Evolutionary conservation across 73 alveolate genomes (phyloP), one percentile per base, ranked within the genome.

Genomic region (Breviolum minutum): DNA sequence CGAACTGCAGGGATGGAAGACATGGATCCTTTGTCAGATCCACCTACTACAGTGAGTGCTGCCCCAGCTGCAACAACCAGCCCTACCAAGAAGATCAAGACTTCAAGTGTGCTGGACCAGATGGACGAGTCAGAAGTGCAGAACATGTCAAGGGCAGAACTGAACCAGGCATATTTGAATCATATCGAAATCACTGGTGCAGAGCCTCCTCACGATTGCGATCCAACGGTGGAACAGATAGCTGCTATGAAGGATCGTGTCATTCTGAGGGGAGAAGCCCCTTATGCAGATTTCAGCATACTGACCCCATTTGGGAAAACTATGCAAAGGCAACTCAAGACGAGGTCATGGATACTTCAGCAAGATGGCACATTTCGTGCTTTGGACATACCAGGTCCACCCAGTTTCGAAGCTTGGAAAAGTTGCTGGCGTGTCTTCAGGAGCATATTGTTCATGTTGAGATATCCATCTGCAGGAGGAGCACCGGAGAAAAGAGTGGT

Each of bases 241-340:
- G 76, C 95, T 29, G 95, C 83, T 2, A 29, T 87, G 54, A n/a
- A n/a, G 29, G 24, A 63, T 24, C 63, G 48, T 16, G 83, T 87
- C 24, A 54, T 64, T 30, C 69, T 29, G 30, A 6, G 84, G 11
- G 64, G 79, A 16, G 94, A 22, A 66, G 80, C 94, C 27, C 94
- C 94, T 6, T 85, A 85, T 63, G 94, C 94, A 19, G 94, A 64
- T 20, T 87, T 87, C 76, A 17, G 79, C 8, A 83, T 85, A 12
- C 62, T 85, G 63, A 85, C 80, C 4, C 94, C 94, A 6, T 85
- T 12, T 27, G 79, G 81, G n/a, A 19, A 80, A 2, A 61, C 80
- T 12, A 40, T 66, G 54, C 84, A 63, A 69, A 87, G 66, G 68
- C 82, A 87, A 26, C 26, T 87, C 83, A 87, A 87, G 48, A 68